A percentile compares a stretch with the other conserved stretches of the same genome.
Evolutionary conservation across 1,284 basidiomycete species (phyloP).

Genomic region (Rhodotorula sp.): DNA sequence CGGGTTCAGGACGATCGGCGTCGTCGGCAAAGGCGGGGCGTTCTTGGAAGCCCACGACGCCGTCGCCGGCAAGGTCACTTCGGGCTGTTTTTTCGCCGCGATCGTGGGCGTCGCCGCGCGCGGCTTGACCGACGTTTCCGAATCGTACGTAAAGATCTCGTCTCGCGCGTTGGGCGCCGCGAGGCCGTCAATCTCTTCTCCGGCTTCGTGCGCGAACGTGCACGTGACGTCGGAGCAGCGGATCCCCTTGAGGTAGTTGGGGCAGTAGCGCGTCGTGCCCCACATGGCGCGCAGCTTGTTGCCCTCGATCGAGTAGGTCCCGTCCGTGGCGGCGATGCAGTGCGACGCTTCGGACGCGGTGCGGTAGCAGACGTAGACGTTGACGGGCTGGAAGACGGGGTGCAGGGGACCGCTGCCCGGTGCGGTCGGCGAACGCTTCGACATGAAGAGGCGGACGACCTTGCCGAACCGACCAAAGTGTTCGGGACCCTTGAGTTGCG

Average conservation of each 20-base stretch:
- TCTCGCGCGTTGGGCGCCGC: constrained; percentile 66
- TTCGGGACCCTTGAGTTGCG: constrained; percentile 88
- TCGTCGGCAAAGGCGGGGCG: constrained; percentile 23
- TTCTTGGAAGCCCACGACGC: constrained; percentile 43
- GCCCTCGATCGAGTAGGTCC: constrained; percentile 71
- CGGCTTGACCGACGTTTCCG: constrained; percentile 20
- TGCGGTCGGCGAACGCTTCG: constrained; percentile 69
- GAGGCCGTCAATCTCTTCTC: constrained; percentile 87
- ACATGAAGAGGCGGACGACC: constrained; percentile 91
- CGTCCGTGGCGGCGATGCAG: constrained; percentile 89
- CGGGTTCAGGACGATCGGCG: constrained; percentile 35
- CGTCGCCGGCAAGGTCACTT: constrained; percentile 39
- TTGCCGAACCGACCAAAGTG: constrained; percentile 99
- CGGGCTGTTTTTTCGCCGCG: constrained; percentile 19
- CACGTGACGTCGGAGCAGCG: constrained; percentile 85
- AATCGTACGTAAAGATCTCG: constrained; percentile 59
- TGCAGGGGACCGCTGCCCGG: constrained; percentile 42
- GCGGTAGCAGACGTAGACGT: constrained; percentile 94
- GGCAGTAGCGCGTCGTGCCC: constrained; percentile 98
- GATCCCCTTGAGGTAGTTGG: constrained; percentile 83
- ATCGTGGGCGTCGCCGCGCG: constrained; percentile 1
- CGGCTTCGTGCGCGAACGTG: constrained; percentile 95
- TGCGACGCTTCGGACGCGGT: constrained; percentile 92
- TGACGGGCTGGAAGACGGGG: constrained; percentile 68
- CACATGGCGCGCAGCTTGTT: constrained; percentile 86